Evolutionary conservation across 2,329 filamentous ascomycete genomes (phyloP), one percentile per base, ranked within the genome.

Genomic region (Colletotrichum neosansevieriae): DNA sequence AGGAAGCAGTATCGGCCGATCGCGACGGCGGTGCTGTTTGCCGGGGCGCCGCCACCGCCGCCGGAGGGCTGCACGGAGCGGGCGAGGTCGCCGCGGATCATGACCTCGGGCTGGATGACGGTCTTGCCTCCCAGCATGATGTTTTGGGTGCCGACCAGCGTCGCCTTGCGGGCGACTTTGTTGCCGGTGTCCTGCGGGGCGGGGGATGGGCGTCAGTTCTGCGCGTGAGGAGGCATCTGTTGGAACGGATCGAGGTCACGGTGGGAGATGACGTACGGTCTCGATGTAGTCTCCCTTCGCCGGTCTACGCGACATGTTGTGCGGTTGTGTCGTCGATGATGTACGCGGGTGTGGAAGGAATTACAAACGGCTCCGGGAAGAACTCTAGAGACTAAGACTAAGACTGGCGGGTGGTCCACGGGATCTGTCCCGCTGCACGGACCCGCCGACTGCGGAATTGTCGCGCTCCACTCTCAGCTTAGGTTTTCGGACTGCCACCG

Each of bases 121-220:
- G 94, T 97, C 81, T 94, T 97, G 71, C 96, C 96, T 73, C 94
- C 96, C 2, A 99, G 91, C 80, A 97, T 97, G 81, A 99, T 98
- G 82, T 98, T 97, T 74, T 97, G 94, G 21, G 95, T 98, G 75
- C 96, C 96, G 76, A 97, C 92, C 74, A 99, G 93, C 77, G 92
- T 91, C 70, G 94, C 93, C 73, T 94, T 94, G 73, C 96, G 93
- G 44, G 94, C 95, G 75, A 99, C 96, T 83, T 98, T 98, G 87
- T 99, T 99, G 73, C 96, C 96, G 3, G 94, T 97, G 82, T 98
- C 95, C 94, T 97, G 19, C 29, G 1, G 60, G 38, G 29, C 50
- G 19, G 7, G 29, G 6, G 29, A 29, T 1, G 29, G 29, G 29
- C 29, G 49, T 54, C 15, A 51, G 29, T 6, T 7, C 2, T 2